Evolutionary conservation across 2,329 filamentous ascomycete species (phyloP).

Genomic region (Fusarium ramigenum): DNA sequence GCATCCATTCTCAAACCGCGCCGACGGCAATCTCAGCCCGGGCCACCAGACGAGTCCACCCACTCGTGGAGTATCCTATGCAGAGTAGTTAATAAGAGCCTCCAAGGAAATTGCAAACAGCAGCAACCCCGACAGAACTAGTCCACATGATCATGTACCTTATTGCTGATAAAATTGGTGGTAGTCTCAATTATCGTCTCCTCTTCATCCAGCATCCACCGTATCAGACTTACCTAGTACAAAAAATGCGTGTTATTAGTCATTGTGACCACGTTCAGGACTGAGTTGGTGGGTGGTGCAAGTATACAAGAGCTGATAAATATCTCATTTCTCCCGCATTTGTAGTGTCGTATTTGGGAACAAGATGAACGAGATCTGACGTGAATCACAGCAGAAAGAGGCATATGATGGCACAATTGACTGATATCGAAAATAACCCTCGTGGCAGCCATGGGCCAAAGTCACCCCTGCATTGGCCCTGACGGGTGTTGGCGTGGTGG

Average conservation of each 20-base stretch:
- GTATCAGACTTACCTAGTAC: constrained; percentile 36
- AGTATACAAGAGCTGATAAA: neutral
- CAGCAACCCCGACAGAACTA: constrained; percentile 16
- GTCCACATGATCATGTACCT: constrained; percentile 26
- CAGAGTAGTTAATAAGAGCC: constrained; percentile 24
- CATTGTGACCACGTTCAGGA: neutral
- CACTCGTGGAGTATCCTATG: constrained; percentile 22
- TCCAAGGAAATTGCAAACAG: constrained; percentile 32
- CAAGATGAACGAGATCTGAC: constrained; percentile 22
- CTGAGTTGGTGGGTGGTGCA: neutral
- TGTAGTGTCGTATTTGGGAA: constrained; percentile 34
- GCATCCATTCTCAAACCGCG: constrained; percentile 40
- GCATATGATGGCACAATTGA: constrained; percentile 30
- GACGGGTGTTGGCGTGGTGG: constrained; percentile 17
- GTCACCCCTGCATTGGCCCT: constrained; percentile 38
- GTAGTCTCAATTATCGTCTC: constrained; percentile 18
- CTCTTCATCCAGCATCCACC: constrained; percentile 29
- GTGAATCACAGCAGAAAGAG: constrained; percentile 41
- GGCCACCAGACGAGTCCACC: constrained; percentile 22
- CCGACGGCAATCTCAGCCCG: constrained; percentile 45
- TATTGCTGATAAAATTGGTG: constrained; percentile 36
- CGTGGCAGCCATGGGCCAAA: constrained; percentile 43
- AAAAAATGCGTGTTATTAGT: constrained; percentile 2
- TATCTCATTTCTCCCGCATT: neutral
- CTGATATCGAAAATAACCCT: constrained; percentile 32